phyloP scores from a whole-genome alignment of 1,139 yeast species.

The Williopsis jadinii region DNA sequence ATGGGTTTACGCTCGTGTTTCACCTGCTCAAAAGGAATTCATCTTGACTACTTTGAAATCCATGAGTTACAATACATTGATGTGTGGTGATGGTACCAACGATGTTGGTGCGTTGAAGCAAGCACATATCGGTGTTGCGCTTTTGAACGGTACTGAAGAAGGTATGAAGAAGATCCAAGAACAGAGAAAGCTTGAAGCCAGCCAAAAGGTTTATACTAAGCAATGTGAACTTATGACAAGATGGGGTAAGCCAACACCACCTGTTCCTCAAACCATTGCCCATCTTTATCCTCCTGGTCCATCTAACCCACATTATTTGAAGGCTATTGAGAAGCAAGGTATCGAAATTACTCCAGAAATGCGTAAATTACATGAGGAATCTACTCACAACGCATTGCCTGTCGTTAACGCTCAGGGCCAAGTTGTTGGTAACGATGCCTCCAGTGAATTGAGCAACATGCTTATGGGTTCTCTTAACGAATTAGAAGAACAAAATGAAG shows the following conservation, averaged over 20 bases:
- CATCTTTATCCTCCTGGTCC: conserved; percentile 97
- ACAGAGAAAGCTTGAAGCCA: conserved; percentile 59
- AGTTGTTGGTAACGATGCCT: conserved; percentile 20
- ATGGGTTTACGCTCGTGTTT: conserved; percentile 97
- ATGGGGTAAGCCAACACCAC: conserved; percentile 82
- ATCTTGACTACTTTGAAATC: conserved; percentile 77
- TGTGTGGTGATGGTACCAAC: conserved; percentile 99
- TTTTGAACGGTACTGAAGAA: conserved; percentile 94
- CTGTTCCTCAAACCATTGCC: conserved; percentile 82
- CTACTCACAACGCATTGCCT: conserved; percentile 27
- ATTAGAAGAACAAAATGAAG: conserved; percentile 72
- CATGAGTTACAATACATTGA: conserved; percentile 86
- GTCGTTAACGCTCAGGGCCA: conserved; percentile 27
- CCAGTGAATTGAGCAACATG: conserved; percentile 61
- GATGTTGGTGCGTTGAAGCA: conserved; percentile 99
- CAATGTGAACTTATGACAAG: conserved; percentile 70
- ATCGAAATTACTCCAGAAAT: conserved; percentile 65
- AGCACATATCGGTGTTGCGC: conserved; percentile 96
- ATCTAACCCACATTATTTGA: conserved; percentile 76
- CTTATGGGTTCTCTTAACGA: conserved; percentile 64
- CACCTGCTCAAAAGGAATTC: conserved; percentile 93
- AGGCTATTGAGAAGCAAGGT: conserved; percentile 81
- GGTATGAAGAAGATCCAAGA: conserved; percentile 89
- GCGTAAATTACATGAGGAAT: conserved; percentile 45
- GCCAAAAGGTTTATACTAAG: conserved; percentile 69